Evolutionary conservation across 1,284 basidiomycete genomes (phyloP).

Genomic region (Leccinum glutinopallens): DNA sequence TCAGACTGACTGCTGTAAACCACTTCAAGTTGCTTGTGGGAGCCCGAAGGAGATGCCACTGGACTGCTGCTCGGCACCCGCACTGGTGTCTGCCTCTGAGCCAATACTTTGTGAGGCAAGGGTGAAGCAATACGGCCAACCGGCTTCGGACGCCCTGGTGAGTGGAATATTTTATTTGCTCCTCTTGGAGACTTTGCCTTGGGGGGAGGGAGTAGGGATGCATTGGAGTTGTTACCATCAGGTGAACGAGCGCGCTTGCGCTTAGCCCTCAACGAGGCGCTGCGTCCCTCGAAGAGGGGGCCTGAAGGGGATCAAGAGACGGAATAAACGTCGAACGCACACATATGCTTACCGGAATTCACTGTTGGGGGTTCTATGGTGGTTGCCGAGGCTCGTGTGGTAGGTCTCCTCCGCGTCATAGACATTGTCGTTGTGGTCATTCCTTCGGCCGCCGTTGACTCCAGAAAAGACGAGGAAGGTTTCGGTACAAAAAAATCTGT

Average conservation of each 20-base stretch:
- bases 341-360: conserved; percentile 16
- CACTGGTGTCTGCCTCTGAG: conserved; percentile 7
- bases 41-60: conserved; percentile 21
- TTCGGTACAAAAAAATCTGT: conserved; percentile 34
- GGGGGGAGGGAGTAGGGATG: conserved; percentile 6
- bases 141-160: conserved; percentile 8
- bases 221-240: conserved; percentile 13
- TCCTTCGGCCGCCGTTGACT: conserved; percentile 4
- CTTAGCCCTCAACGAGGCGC: conserved; percentile 19
- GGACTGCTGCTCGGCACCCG: conserved; percentile 6
- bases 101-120: conserved; percentile 12
- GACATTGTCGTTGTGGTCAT: conserved; percentile 2
- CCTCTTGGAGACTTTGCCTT: conserved; percentile 23
- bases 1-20: conserved; percentile 73
- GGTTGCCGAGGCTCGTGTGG: conserved; percentile 16
- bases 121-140: conserved; percentile 18
- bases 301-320: conserved; percentile 20
- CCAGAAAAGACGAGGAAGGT: conserved; percentile 8
- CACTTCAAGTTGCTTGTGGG: conserved; percentile 34
- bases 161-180: conserved; percentile 14
- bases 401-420: conserved; percentile 18
- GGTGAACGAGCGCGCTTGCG: conserved; percentile 36
- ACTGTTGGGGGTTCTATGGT: not conserved
- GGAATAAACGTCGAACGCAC: not conserved
- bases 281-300: conserved; percentile 12